These are phyloP conservation scores for Castanopsis chinensis DNA, from an alignment of 306 rosid genomes.

Conservation along the genomic window DNA sequence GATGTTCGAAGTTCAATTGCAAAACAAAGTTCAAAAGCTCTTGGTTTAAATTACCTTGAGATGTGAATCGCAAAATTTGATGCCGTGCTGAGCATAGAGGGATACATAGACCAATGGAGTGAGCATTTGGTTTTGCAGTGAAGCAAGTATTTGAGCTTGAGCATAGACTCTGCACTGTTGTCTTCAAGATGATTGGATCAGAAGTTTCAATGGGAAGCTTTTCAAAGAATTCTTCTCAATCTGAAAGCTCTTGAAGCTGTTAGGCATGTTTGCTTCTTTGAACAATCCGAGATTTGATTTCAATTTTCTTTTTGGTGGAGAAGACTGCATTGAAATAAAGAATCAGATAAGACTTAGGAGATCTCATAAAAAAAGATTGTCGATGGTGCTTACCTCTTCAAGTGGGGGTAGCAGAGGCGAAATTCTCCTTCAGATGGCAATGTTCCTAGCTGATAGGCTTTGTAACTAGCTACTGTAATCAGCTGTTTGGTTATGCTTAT, in stretches of 20 bases:
- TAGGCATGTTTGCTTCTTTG: slow-evolving; percentile 62
- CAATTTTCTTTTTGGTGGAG: slow-evolving; percentile 58
- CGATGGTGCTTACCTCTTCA: slow-evolving; percentile 65
- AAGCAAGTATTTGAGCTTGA: slow-evolving; percentile 40
- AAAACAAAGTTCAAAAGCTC: slow-evolving; percentile 45
- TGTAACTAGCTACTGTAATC: slow-evolving; percentile 61
- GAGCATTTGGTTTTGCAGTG: slow-evolving; percentile 55
- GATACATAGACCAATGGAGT: slow-evolving; percentile 58
- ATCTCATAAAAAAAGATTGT: slow-evolving; percentile 58
- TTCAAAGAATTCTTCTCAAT: slow-evolving; percentile 50
- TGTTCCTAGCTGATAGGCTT: slow-evolving; percentile 71
- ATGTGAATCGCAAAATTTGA: neutral
- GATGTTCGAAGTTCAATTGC: slow-evolving; percentile 55
- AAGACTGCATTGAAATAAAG: slow-evolving; percentile 58
- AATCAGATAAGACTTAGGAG: slow-evolving; percentile 40
- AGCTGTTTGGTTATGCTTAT: slow-evolving; percentile 54
- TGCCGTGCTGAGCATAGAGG: neutral
- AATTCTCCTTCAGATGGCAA: slow-evolving; percentile 64
- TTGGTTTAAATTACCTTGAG: slow-evolving; percentile 67
- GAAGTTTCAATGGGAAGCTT: slow-evolving; percentile 42
- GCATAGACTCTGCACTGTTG: slow-evolving; percentile 37
- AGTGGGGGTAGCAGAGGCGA: slow-evolving; percentile 60
- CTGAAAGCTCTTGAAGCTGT: slow-evolving; percentile 63
- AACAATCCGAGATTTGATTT: slow-evolving; percentile 55
- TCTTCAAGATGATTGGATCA: slow-evolving; percentile 48